Base-by-base conservation (phyloP, 805 yeast genomes). In the Yarrowia sp. region DNA sequence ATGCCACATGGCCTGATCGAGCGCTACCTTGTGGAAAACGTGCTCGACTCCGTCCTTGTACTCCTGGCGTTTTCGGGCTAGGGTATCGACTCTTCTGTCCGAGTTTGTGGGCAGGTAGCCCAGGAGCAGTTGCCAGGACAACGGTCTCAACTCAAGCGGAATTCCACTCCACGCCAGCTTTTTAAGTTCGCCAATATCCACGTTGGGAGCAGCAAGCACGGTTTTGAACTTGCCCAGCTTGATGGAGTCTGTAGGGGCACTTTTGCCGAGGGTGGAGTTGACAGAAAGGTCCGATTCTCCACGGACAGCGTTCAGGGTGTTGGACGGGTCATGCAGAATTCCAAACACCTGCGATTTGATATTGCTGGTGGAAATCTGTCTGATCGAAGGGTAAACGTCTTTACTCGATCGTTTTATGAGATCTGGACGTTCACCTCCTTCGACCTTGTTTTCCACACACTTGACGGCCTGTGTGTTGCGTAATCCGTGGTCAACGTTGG, bases 91-190 rank as follows among this genome's bases (percentile, higher is more conserved):
- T 73, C 97, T 87, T 67, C 98, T 83, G 56, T 88, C 86, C 35
- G 88, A 84, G 75, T 92, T 95, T 1, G 95, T 86, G 1, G 99
- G 97, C 45, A 94, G 80, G 76, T 95, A 95, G 0, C 98, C 98
- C 65, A 94, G 82, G 61, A 95, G 78, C 16, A 93, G 79, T 79
- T 92, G 97, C 99, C 99, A 95, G 12, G 90, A 86, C 49, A 89
- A 79, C 0, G 98, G 90, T 70, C 98, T 82, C 69, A 92, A 82
- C 69, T 87, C 88, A 12, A 84, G 80, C 0, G 99, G 98, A 7
- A 95, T 86, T 1, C 99, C 99, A 74, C 93, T 90, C 98, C 99
- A 95, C 16, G 97, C 85, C 64, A 92, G 83, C 75, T 89, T 87
- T 71, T 91, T 84, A 67, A 95, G 81, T 64, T 88, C 92, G 61